phyloP scores from a whole-genome alignment of 352 stramenopile species.

The Phytopythium litorale region DNA sequence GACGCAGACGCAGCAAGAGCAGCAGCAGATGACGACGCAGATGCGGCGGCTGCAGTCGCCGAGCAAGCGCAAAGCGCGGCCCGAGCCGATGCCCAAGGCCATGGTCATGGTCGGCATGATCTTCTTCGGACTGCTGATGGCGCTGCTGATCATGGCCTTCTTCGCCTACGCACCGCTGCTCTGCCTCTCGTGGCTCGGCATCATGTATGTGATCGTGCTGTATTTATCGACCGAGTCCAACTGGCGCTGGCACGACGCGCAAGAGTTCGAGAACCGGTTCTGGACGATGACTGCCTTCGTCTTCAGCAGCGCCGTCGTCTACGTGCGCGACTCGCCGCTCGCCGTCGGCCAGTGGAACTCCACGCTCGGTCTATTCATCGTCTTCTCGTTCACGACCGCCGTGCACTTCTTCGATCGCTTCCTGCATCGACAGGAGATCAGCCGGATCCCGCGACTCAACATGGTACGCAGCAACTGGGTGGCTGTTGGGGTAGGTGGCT shows the following conservation, averaged over 20 bases:
- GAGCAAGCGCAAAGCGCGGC: constrained; percentile 17
- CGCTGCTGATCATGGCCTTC: constrained; percentile 74
- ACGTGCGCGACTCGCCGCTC: constrained; percentile 92
- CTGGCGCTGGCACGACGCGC: constrained; percentile 84
- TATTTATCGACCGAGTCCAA: constrained; percentile 82
- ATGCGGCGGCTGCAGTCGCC: constrained; percentile 38
- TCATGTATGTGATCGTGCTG: constrained; percentile 78
- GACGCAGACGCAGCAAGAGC: constrained; percentile 17
- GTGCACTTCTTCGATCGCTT: constrained; percentile 84
- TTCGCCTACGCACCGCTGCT: constrained; percentile 78
- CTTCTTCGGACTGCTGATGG: constrained; percentile 55
- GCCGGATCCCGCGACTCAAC: constrained; percentile 50
- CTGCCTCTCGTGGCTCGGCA: constrained; percentile 74
- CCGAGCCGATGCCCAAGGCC: constrained; percentile 46
- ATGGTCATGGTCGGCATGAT: constrained; percentile 72
- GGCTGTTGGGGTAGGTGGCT: background rate
- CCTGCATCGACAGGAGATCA: constrained; percentile 72
- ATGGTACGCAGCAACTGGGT: constrained; percentile 15
- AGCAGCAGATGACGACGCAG: constrained; percentile 42
- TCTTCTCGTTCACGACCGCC: constrained; percentile 72
- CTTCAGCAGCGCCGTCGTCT: constrained; percentile 92
- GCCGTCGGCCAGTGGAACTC: constrained; percentile 71
- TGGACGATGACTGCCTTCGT: constrained; percentile 94
- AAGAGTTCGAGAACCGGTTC: constrained; percentile 97
- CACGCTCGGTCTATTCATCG: constrained; percentile 67